Conservation (phyloP, 2,329 filamentous ascomycete species). For the Monosporascus sp. region DNA sequence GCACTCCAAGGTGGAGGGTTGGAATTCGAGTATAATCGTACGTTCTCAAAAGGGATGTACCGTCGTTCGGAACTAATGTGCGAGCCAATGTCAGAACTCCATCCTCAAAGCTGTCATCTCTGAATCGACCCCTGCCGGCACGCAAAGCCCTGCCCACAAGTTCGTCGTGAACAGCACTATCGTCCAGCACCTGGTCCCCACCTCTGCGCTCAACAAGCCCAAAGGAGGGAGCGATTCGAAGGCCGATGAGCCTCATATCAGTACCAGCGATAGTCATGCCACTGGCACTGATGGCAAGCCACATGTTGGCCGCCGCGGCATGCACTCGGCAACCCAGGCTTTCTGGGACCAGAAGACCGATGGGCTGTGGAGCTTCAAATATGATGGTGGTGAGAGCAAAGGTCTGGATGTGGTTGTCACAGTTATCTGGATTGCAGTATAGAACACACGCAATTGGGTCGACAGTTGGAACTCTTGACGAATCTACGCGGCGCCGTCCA, state of each 20-base stretch:
- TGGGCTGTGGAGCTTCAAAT: conserved; percentile 87
- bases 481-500: no score
- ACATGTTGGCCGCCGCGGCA: conserved; percentile 80
- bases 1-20: conserved; percentile 75
- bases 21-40: conserved; percentile 94
- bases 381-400: conserved; percentile 61
- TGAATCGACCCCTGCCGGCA: conserved; percentile 58
- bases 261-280: conserved; percentile 46
- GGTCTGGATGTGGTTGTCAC: conserved; percentile 66
- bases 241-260: conserved; percentile 47
- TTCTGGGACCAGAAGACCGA: conserved; percentile 91
- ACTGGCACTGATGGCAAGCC: conserved; percentile 59
- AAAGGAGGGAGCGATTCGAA: conserved; percentile 43
- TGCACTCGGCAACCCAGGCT: conserved; percentile 80
- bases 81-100: conserved; percentile 51
- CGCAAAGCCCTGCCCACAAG: conserved; percentile 67
- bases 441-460: conserved; percentile 9
- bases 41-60: conserved; percentile 25
- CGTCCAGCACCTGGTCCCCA: conserved; percentile 82
- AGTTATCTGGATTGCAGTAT: conserved; percentile 74
- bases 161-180: conserved; percentile 98
- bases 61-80: background rate
- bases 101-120: conserved; percentile 75
- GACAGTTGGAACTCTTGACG: no score
- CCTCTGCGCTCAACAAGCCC: conserved; percentile 57